These are phyloP conservation scores for Rhizopogon rudus DNA, from an alignment of 768 basidiomycete species.

Conservation along the genomic window DNA sequence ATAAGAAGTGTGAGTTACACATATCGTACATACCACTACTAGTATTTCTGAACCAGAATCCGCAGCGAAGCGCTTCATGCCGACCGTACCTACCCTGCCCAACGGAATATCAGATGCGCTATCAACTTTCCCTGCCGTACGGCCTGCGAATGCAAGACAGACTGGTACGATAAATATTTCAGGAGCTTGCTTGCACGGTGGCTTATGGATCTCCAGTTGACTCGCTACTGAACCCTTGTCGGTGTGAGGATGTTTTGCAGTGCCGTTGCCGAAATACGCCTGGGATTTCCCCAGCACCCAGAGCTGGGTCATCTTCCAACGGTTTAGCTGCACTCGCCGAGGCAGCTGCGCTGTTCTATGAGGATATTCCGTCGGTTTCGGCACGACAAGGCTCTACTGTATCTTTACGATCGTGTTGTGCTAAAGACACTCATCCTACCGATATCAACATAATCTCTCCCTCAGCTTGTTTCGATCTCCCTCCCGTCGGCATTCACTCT, in stretches of 20 bases:
- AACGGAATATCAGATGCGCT: slow-evolving; percentile 64
- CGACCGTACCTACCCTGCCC: slow-evolving; percentile 65
- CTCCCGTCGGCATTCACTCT: slow-evolving; percentile 39
- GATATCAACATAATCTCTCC: not conserved
- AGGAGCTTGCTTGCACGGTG: slow-evolving; percentile 5
- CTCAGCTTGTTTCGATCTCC: slow-evolving; percentile 3
- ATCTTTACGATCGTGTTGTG: slow-evolving; percentile 19
- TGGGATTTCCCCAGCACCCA: not conserved
- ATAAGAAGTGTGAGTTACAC: slow-evolving; percentile 27
- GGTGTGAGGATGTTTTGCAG: slow-evolving; percentile 49
- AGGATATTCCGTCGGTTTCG: not conserved
- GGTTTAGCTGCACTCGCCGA: slow-evolving; percentile 34
- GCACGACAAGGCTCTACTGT: not conserved
- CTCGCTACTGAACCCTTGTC: slow-evolving; percentile 59
- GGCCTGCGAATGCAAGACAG: slow-evolving; percentile 42
- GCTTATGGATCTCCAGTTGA: slow-evolving; percentile 38
- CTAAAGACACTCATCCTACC: not conserved
- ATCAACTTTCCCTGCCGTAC: slow-evolving; percentile 20
- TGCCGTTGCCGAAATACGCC: slow-evolving; percentile 40
- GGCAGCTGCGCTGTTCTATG: slow-evolving; percentile 25
- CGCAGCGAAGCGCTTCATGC: slow-evolving; percentile 65
- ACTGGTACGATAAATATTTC: slow-evolving; percentile 33
- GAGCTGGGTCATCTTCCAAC: not conserved
- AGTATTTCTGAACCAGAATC: slow-evolving; percentile 13
- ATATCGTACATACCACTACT: not conserved